phyloP scores from a whole-genome alignment of 495 filamentous ascomycete genomes.

The Xylaria castorea region DNA sequence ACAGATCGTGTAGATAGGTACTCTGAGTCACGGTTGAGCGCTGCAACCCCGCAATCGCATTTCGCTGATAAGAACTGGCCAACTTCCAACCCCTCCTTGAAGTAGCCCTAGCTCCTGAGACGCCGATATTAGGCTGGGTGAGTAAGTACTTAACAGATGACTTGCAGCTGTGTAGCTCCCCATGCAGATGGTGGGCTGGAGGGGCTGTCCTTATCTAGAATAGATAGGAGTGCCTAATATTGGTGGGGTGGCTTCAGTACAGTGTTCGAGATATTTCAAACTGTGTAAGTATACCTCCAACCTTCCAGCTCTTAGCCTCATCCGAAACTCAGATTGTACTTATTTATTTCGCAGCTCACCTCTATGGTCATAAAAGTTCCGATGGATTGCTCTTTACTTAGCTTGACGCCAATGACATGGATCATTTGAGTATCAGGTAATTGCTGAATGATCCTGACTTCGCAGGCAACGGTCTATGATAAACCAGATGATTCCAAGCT shows the following conservation, averaged over 20 bases:
- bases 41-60: conserved; percentile 23
- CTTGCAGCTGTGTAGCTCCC: neutral
- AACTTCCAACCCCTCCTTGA: neutral
- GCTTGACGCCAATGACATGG: neutral
- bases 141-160: neutral
- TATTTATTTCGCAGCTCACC: neutral
- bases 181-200: neutral
- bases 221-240: neutral
- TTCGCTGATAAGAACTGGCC: conserved; percentile 11
- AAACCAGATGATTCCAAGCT: neutral
- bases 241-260: too few species aligned
- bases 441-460: neutral
- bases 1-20: neutral
- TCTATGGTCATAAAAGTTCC: neutral
- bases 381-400: neutral
- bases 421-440: neutral
- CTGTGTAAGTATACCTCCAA: too few species aligned
- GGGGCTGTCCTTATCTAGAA: conserved; percentile 6
- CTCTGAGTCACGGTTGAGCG: conserved; percentile 16
- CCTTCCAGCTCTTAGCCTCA: neutral
- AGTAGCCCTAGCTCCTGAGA: neutral
- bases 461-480: neutral
- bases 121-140: neutral
- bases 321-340: neutral
- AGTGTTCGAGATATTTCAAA: too few species aligned